These are phyloP conservation scores for Sonneratia caseolaris DNA, from an alignment of 345 rosid genomes.

Conservation along the genomic window DNA sequence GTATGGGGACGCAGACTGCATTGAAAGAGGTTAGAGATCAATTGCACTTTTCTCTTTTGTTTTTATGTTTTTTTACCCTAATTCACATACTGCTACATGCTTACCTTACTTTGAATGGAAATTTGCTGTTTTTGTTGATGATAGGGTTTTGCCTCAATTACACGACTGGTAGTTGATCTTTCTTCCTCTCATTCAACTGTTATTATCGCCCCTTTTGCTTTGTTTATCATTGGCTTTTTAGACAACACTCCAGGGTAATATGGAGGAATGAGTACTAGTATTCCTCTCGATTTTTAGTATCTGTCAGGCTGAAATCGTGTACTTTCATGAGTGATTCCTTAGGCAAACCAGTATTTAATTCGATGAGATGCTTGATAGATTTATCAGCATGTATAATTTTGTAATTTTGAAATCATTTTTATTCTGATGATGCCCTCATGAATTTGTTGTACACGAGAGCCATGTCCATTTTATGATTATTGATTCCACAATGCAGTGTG, in stretches of 20 bases:
- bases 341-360: background rate
- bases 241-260: background rate
- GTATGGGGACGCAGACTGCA: constrained; percentile 32
- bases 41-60: background rate
- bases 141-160: background rate
- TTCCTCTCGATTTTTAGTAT: background rate
- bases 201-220: no score
- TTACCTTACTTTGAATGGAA: background rate
- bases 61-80: background rate
- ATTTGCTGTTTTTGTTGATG: background rate
- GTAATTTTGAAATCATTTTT: background rate
- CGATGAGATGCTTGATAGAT: background rate
- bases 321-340: background rate
- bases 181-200: no score
- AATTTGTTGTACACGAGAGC: background rate
- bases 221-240: background rate
- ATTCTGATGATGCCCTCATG: background rate
- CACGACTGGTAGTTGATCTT: no score
- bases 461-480: background rate
- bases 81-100: background rate
- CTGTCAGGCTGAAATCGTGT: background rate
- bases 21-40: constrained; percentile 51
- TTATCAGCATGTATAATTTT: no score
- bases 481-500: background rate
- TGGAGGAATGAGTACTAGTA: background rate